Percentiles rank a stretch among this genome's conserved stretches.
Evolutionary conservation across 441 rosid species (phyloP).

Genomic region (Populus hybrid): DNA sequence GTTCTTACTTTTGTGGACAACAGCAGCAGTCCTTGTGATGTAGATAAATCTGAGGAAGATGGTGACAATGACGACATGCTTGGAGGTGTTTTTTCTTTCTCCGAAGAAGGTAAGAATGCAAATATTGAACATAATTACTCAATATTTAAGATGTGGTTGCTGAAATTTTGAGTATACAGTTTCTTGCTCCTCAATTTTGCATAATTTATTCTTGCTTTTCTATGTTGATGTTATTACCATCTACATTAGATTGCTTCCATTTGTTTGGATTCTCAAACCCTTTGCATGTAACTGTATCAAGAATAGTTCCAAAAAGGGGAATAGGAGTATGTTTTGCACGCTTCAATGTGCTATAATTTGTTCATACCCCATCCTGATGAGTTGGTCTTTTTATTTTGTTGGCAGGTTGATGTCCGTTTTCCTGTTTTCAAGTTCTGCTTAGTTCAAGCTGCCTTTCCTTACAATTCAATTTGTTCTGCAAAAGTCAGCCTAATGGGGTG

Average conservation of each 20-base stretch:
- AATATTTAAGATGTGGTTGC: background rate
- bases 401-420: constrained; percentile 52
- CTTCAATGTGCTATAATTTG: background rate
- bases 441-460: constrained; percentile 9
- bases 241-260: background rate
- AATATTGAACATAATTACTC: too few species aligned
- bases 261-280: background rate
- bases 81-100: constrained; percentile 90
- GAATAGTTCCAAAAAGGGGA: too few species aligned
- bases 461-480: constrained; percentile 1
- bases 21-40: constrained; percentile 46
- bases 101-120: constrained; percentile 66
- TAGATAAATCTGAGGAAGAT: constrained; percentile 57
- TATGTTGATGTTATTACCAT: background rate
- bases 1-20: constrained; percentile 38
- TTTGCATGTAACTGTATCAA: background rate
- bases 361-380: background rate
- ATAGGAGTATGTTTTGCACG: too few species aligned
- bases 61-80: constrained; percentile 70
- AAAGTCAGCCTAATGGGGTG: constrained; percentile 29
- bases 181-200: background rate
- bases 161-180: constrained; percentile 7
- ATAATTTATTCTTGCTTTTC: background rate
- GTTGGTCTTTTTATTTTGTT: constrained; percentile 11
- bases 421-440: constrained; percentile 15